Percentiles rank a stretch among this genome's conserved stretches.
Evolutionary conservation across 2,329 filamentous ascomycete species (phyloP).

Genomic region (Aspergillus glaucus): DNA sequence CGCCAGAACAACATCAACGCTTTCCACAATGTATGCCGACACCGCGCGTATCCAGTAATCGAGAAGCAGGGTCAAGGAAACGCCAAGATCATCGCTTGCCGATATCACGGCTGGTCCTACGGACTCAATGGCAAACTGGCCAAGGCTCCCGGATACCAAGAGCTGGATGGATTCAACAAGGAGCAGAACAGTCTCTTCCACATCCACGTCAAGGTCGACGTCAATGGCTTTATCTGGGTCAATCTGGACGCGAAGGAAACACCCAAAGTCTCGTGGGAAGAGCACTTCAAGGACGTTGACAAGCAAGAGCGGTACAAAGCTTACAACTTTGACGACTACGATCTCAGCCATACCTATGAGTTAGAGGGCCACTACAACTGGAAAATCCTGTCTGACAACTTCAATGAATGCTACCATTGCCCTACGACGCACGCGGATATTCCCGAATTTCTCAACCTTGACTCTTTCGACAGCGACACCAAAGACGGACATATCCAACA

Average conservation of each 20-base stretch:
- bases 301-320: slow-evolving; percentile 39
- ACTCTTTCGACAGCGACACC: slow-evolving; percentile 49
- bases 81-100: not conserved
- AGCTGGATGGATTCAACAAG: slow-evolving; percentile 8
- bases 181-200: slow-evolving; percentile 48
- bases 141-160: slow-evolving; percentile 1
- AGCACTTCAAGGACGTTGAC: slow-evolving; percentile 47
- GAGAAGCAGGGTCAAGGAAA: slow-evolving; percentile 1
- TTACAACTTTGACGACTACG: slow-evolving; percentile 47
- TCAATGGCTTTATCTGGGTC: slow-evolving; percentile 51
- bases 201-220: slow-evolving; percentile 48
- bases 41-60: slow-evolving; percentile 2
- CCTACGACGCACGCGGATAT: slow-evolving; percentile 55
- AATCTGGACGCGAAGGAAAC: slow-evolving; percentile 41
- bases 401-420: slow-evolving; percentile 61
- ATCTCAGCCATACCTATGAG: slow-evolving; percentile 52
- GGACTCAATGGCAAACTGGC: slow-evolving; percentile 2
- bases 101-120: slow-evolving; percentile 3
- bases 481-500: slow-evolving; percentile 48
- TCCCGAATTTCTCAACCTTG: slow-evolving; percentile 51
- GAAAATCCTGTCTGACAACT: slow-evolving; percentile 57
- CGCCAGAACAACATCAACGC: slow-evolving; percentile 45
- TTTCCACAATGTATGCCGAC: slow-evolving; percentile 50
- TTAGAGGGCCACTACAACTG: slow-evolving; percentile 54
- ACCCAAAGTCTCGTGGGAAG: slow-evolving; percentile 39